A percentile compares a stretch with the other conserved stretches of the same genome.
phyloP scores from a whole-genome alignment of 257 asterid genomes.

The Nicotiana tomentosiformis region DNA sequence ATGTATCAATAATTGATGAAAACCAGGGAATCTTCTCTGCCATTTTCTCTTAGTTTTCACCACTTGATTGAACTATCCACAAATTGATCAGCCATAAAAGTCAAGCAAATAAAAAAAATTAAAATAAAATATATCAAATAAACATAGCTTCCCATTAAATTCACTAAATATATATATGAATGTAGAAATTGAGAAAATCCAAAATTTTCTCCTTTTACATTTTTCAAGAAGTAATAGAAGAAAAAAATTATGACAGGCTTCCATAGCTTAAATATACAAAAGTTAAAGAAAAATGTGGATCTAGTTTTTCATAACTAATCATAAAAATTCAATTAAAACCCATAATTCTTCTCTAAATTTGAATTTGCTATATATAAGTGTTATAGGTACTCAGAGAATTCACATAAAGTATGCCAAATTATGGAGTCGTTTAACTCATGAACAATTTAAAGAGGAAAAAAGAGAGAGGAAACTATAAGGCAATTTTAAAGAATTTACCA shows the following conservation, averaged over 20 bases:
- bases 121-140: background rate
- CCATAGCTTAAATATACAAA: background rate
- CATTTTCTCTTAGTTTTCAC: constrained; percentile 26
- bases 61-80: constrained; percentile 2
- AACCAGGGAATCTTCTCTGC: constrained; percentile 49
- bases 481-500: background rate
- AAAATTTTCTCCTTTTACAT: background rate
- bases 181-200: background rate
- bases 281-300: background rate
- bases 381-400: background rate
- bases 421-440: background rate
- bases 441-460: background rate
- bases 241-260: background rate
- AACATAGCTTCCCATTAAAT: background rate
- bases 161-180: background rate
- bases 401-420: background rate
- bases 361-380: too few species aligned
- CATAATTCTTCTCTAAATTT: background rate
- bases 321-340: background rate
- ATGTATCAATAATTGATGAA: constrained; percentile 34
- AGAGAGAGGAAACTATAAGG: background rate
- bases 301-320: background rate
- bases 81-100: background rate
- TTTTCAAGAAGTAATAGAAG: background rate
- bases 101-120: background rate